Evolutionary conservation across 371 early-diverging fungal genomes (phyloP), one percentile per base, ranked within the genome.

Genomic region (Syncephalastrum racemosum): DNA sequence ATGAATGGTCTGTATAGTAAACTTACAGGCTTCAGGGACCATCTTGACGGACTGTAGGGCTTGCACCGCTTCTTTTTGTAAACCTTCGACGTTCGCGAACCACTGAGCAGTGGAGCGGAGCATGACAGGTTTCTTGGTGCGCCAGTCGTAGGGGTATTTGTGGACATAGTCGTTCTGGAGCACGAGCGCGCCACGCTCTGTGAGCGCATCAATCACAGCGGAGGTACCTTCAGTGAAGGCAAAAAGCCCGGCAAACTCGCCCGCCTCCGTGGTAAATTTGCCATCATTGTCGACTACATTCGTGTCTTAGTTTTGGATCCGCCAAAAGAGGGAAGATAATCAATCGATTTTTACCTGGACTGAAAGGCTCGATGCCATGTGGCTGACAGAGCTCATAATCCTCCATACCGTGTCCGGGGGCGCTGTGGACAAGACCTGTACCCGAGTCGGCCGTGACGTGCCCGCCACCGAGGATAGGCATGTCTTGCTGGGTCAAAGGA

Each of bases 371-470:
- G 25, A 95, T 86, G 3, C 83, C 84, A 5, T 81, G 54, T 15
- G 67, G 58, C 40, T 81, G 60, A 46, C 94, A 90, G 0, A 77
- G 74, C 59, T 90, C 90, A 68, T 94, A 96, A 78, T 98, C 98
- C 18, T 95, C 95, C 79, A 91, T 88, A 49, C 98, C 98, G 66
- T 97, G 97, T 3, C 92, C 96, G 7, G 97, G 97, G 2, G 98
- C 95, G 40, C 90, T 89, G 63, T 98, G 98, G 2, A 98, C 97
- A 19, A 98, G 65, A 8, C 92, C 93, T 4, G 95, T 94, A 45
- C 97, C 97, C 1, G 91, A 87, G 4, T 85, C 88, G 0, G 84
- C 83, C 8, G 90, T 84, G 16, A 98, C 94, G 78, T 92, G 89
- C 22, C 80, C 75, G 2, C 89, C 96, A 2, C 66, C 67, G 50